Conservation (phyloP, 1,284 basidiomycete species). For the Gomphus bonarii region DNA sequence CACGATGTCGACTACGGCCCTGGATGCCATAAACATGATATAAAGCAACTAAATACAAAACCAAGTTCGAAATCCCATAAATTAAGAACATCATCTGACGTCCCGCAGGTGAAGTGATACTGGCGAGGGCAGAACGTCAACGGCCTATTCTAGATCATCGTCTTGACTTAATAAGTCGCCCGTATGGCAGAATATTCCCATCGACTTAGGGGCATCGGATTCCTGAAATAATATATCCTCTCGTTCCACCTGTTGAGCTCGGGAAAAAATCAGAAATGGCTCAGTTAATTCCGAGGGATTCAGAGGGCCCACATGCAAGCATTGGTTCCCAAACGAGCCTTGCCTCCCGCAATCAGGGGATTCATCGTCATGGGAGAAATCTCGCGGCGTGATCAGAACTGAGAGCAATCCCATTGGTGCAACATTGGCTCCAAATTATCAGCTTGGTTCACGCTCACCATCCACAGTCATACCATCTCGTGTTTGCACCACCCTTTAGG, state of each 20-base stretch:
- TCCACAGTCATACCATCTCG: neutral
- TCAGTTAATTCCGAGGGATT: neutral
- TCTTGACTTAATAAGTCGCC: neutral
- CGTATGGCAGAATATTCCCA: neutral
- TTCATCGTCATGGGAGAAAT: neutral
- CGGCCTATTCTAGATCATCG: neutral
- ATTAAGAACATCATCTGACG: neutral
- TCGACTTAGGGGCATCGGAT: neutral
- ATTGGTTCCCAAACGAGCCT: neutral
- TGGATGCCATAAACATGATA: neutral
- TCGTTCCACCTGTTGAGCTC: neutral
- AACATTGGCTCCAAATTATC: neutral
- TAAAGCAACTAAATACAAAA: neutral
- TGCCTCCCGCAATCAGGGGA: neutral
- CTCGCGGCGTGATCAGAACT: too few relatives aligned
- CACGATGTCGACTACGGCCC: conserved; percentile 4
- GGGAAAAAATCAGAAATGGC: neutral
- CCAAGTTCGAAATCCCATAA: neutral
- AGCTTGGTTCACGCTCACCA: neutral
- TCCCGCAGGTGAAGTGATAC: neutral
- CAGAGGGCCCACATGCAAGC: neutral
- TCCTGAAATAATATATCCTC: neutral
- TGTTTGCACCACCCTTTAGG: too few relatives aligned
- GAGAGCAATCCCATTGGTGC: too few relatives aligned
- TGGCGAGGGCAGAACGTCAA: neutral